These are phyloP conservation scores for Solanum tacnaense DNA, from an alignment of 257 asterid genomes.

Conservation along the genomic window DNA sequence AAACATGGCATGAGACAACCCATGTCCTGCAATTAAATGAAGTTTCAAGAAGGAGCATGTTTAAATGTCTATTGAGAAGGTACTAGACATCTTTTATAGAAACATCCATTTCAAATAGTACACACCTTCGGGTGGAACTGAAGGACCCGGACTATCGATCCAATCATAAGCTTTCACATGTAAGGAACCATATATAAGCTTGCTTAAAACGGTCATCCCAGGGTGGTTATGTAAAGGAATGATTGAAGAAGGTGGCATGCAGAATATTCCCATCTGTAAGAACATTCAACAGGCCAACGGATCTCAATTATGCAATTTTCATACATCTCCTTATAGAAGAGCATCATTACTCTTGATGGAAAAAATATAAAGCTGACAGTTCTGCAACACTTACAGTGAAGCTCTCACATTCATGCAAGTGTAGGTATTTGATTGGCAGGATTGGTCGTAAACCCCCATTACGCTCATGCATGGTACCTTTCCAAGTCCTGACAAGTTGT, in stretches of 20 bases:
- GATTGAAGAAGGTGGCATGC: constrained; percentile 91
- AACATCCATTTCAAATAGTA: background rate
- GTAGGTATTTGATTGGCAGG: constrained; percentile 78
- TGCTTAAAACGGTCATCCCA: constrained; percentile 99
- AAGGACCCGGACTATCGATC: constrained; percentile 63
- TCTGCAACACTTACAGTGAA: constrained; percentile 62
- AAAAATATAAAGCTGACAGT: background rate
- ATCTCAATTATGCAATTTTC: background rate
- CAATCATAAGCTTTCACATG: constrained; percentile 92
- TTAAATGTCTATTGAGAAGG: background rate
- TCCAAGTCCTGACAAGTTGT: constrained; percentile 73
- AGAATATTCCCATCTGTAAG: constrained; percentile 94
- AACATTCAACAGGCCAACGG: background rate
- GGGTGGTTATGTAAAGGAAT: constrained; percentile 99
- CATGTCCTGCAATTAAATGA: background rate
- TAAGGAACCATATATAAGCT: constrained; percentile 90
- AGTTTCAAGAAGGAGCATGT: background rate
- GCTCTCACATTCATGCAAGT: constrained; percentile 77
- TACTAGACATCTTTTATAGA: background rate
- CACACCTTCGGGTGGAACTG: constrained; percentile 70
- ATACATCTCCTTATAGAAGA: background rate
- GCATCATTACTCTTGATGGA: background rate
- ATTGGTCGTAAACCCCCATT: constrained; percentile 41
- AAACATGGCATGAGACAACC: background rate
- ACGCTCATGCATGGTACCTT: constrained; percentile 35